Percentiles rank a stretch among this genome's conserved stretches.
Conservation (phyloP, 345 rosid genomes). For the Populus pruinosa region DNA sequence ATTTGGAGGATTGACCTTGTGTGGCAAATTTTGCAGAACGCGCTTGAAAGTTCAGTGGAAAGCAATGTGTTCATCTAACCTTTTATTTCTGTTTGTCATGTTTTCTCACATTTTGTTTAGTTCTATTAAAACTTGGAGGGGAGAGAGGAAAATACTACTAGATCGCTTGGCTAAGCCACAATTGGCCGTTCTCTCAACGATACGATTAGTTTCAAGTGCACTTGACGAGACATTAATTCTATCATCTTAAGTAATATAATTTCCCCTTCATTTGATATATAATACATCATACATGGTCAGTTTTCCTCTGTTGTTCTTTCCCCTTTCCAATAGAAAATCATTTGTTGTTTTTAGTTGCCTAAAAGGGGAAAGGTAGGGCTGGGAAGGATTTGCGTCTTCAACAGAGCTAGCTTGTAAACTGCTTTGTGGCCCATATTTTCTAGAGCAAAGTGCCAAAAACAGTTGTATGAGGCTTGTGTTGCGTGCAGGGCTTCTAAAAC, state of each 20-base stretch:
- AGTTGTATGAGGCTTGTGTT: neutral
- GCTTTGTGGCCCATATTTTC: constrained; percentile 11
- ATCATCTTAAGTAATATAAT: neutral
- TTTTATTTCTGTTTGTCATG: neutral
- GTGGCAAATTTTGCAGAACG: constrained; percentile 15
- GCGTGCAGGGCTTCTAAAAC: neutral
- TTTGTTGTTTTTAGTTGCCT: constrained; percentile 8
- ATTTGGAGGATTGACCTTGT: constrained; percentile 3
- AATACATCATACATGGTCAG: too few species aligned
- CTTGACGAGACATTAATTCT: neutral
- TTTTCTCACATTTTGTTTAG: neutral
- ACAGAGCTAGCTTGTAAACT: constrained; percentile 19
- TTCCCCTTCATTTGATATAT: too few species aligned
- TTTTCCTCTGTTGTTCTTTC: too few species aligned
- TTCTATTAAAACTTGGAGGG: neutral
- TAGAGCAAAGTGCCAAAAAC: constrained; percentile 19
- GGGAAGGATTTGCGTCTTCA: constrained; percentile 5
- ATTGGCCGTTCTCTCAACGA: neutral
- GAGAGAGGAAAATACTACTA: neutral
- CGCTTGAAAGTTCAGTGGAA: constrained; percentile 11
- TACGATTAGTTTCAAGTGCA: neutral
- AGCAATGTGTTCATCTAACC: neutral
- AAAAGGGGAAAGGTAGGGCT: neutral
- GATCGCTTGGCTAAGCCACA: neutral
- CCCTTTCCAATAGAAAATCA: neutral